Base-by-base conservation (phyloP, 106 monocot genomes). In the Dioscorea dumetorum region DNA sequence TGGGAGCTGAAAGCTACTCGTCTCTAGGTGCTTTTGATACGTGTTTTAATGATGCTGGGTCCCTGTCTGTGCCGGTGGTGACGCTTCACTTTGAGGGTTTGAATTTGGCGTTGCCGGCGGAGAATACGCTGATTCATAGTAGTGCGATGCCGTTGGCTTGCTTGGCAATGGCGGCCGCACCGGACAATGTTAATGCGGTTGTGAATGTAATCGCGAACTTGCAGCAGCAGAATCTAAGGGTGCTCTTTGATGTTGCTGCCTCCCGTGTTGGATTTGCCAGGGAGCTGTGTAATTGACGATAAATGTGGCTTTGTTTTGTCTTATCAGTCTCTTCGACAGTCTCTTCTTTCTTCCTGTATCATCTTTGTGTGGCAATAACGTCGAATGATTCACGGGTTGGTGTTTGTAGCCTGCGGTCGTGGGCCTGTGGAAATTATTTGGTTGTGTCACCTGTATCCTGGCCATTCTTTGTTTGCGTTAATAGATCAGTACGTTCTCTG, bases 91-190 rank as follows among this genome's bases (percentile, higher is more conserved):
- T 95, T 52, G 65, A 74, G 15, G 88, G 84, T 56, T 33, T 95
- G 62, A 76, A 95, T 48, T 66, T 95, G 60, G 50, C 13, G 58
- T 74, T 99, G 63, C 97, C 92, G 9, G 74, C 76, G 64, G 92
- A 92, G 83, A 99, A 92, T 80, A 74, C 89, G 24, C 41, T 92
- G 69, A 99, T 99, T 16, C 97, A 99, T 74, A 99, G 97, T 79
- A 87, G 84, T 62, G 70, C 78, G 21, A 78, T 58, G 66, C 86
- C 87, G 65, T 49, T 92, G 60, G 89, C 89, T 0, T 92, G 92
- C 69, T 68, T 89, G 31, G 89, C 86, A 58, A 80, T 86, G 76
- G 90, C 85, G 16, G 81, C 75, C 59, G 81, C 81, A 57, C 91
- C 91, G 50, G 59, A 58, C 15, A 82, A 84, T 51, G 81, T 91